phyloP scores from a whole-genome alignment of 139 green algal genomes.

The Chlamydomonas asymmetrica region DNA sequence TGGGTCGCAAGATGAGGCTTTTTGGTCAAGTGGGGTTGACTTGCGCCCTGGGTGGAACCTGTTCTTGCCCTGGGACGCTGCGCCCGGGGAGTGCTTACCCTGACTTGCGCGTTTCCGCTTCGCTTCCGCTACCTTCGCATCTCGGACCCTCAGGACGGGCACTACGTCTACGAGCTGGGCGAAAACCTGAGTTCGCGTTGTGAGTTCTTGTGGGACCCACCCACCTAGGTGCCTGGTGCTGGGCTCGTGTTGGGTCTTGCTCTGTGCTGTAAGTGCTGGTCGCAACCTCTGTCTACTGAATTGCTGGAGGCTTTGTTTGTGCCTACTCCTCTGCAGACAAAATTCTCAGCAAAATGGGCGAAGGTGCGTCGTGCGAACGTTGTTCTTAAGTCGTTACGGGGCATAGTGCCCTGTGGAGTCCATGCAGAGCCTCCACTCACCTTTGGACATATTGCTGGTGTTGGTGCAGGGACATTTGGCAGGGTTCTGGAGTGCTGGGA shows the following conservation, averaged over 20 bases:
- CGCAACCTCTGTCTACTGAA: no score
- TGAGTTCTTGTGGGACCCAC: constrained; percentile 61
- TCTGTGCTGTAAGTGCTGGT: no score
- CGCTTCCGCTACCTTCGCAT: neutral
- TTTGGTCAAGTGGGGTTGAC: neutral
- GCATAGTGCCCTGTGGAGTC: no score
- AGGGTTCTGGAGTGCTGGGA: constrained; percentile 97
- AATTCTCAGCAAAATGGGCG: constrained; percentile 91
- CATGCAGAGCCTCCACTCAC: neutral
- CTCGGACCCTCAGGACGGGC: constrained; percentile 66
- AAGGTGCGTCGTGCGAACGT: constrained; percentile 70
- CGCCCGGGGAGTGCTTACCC: no score
- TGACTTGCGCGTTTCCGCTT: no score
- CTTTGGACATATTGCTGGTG: neutral
- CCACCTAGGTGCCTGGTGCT: neutral
- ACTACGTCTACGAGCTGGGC: constrained; percentile 80
- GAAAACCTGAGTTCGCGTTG: constrained; percentile 86
- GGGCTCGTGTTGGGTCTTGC: no score
- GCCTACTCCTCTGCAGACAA: constrained; percentile 79
- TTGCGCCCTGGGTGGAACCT: no score
- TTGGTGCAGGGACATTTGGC: constrained; percentile 62
- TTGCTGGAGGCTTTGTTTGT: no score
- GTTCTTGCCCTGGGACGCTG: no score
- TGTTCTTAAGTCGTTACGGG: neutral
- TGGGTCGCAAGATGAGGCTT: constrained; percentile 5